Conservation (phyloP, 192 early-diverging fungal genomes). For the Mortierella claussenii region DNA sequence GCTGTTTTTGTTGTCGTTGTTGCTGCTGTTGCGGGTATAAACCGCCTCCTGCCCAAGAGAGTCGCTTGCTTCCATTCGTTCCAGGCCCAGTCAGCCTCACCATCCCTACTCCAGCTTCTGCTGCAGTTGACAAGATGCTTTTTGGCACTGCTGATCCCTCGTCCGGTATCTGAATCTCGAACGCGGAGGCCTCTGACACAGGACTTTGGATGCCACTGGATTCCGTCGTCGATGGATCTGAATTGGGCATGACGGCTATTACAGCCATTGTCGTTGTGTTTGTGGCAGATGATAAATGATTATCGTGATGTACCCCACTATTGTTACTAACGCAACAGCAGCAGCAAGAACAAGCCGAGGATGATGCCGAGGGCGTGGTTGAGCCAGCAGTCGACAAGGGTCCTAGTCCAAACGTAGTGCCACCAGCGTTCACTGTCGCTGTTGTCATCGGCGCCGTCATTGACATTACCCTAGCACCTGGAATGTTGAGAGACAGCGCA, state of each 20-base stretch:
- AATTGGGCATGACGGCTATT: too few relatives aligned
- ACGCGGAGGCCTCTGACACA: neutral
- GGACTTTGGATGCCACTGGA: neutral
- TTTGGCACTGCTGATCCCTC: neutral
- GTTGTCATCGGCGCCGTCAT: too few relatives aligned
- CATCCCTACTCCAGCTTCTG: too few relatives aligned
- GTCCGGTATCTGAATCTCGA: neutral
- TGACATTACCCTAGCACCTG: neutral
- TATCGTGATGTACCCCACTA: neutral
- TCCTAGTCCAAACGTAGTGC: neutral
- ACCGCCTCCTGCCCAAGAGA: too few relatives aligned
- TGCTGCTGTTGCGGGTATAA: too few relatives aligned
- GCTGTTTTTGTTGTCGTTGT: too few relatives aligned
- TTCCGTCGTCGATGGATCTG: neutral
- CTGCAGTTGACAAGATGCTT: constrained; percentile 10
- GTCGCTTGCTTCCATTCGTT: too few relatives aligned
- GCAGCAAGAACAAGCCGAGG: constrained; percentile 5
- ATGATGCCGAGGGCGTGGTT: neutral
- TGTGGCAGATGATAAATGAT: neutral
- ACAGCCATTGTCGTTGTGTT: neutral
- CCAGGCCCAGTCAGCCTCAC: too few relatives aligned
- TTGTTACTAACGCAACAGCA: too few relatives aligned
- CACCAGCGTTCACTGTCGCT: too few relatives aligned
- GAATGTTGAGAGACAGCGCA: neutral
- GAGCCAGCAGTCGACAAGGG: neutral